Evolutionary conservation across 352 stramenopile genomes (phyloP), one percentile per base, ranked within the genome.

Genomic region (Pythium scleroteichum): DNA sequence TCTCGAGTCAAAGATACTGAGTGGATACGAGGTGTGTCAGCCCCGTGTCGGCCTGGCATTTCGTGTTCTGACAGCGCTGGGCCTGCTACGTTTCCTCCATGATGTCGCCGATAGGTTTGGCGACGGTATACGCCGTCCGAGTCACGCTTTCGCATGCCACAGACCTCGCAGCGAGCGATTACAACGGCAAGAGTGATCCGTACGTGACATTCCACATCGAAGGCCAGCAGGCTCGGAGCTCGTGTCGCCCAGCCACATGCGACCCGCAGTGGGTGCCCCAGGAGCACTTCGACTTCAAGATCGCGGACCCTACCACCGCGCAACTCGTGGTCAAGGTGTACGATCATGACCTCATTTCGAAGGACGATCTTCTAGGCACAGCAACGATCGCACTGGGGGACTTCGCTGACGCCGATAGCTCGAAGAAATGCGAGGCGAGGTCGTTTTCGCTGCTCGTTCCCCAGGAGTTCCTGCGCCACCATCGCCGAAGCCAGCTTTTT

Each of bases 211-310:
- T 81, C 33, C 19, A 47, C 12, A 14, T 75, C 22, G 56, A 60
- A 29, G 56, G 51, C 23, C 66, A 76, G 19, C 45, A 16, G 1
- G 59, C 66, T 27, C 49, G 58, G 6, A 81, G 64, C 44, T 72
- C 72, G 4, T 73, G 61, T 12, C 41, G 68, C 1, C 3, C 38
- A 14, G 26, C 49, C 24, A 76, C 67, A 5, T 58, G 72, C 3
- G 45, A 76, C 6, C 72, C 72, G 0, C 53, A 69, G 10, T 81
- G 72, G 72, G 53, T 40, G 2, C 68, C 69, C 4, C 53, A 52
- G 0, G 69, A 81, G 53, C 64, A 60, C 12, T 81, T 78, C 35
- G 60, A 76, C 57, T 75, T 81, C 59, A 66, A 59, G 39, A 35
- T 78, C n/a, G n/a, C 16, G 20, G 50, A 74, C 22, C 68, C 53